Base-by-base conservation (phyloP, 1,284 basidiomycete species). In the Pisolithus thermaeus region DNA sequence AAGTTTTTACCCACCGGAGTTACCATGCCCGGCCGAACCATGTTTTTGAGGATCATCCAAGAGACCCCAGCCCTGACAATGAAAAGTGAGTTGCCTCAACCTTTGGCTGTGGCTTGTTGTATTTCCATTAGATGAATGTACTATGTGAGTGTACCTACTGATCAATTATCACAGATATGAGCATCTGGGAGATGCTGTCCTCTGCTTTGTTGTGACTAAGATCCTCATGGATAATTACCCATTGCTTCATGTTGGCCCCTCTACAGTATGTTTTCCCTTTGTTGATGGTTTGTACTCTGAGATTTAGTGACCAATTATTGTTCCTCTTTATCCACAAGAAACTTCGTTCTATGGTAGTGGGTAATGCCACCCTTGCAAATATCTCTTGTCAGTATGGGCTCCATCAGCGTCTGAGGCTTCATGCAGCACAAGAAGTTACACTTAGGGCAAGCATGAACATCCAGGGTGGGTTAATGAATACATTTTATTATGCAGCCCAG, bases 1-100 rank as follows among this genome's bases (percentile, higher is more conserved):
- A 78, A 58, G 76, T 88, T 2, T 89, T 85, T 64, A 90, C 87
- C 3, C 87, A 90, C 59, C 80, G 87, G 32, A 84, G 82, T 61
- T 78, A 74, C 58, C 77, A 72, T 58, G 86, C 77, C 0, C 74
- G 87, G 1, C 83, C 85, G 0, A 81, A 78, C 8, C 79, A 85
- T 57, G 69, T 87, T 27, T 90, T 90, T 57, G 87, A 90, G 62
- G 87, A 90, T 65, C 73, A 70, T 28, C 77, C 73, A 0, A 71
- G 79, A 49, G 86, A 89, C 64, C 81, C 77, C 3, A 83, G 83
- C 49, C 87, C 84, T 9, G 87, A 90, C 60, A 88, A 90, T 56
- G 87, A 90, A 69, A 83, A 80, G 87, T 87, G 23, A 28, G 56
- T 48, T 6, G 7, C 36, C 18, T 39, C 42, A 7, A 30, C 28